Percentiles rank a stretch among this genome's conserved stretches.
phyloP scores from a whole-genome alignment of 345 rosid species.

The Populus ilicifolia region DNA sequence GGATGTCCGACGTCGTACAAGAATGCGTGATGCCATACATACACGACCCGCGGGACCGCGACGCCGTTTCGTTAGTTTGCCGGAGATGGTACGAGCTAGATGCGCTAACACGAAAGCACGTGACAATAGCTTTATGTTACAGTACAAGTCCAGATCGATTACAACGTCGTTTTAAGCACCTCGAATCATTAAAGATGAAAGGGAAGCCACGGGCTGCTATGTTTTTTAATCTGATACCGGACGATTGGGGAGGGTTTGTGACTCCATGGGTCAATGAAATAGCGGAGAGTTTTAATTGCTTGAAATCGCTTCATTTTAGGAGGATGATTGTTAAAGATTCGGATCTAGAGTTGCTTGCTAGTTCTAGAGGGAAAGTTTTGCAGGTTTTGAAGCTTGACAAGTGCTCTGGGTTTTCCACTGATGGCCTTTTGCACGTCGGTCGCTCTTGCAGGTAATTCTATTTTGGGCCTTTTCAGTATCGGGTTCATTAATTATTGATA shows the following conservation, averaged over 20 bases:
- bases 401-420: constrained; percentile 85
- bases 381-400: constrained; percentile 70
- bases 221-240: constrained; percentile 77
- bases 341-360: constrained; percentile 65
- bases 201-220: constrained; percentile 95
- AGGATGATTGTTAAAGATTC: constrained; percentile 80
- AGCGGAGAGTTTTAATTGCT: constrained; percentile 40
- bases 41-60: constrained; percentile 66
- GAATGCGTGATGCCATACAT: constrained; percentile 63
- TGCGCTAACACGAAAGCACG: constrained; percentile 69
- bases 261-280: constrained; percentile 76
- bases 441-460: constrained; percentile 62
- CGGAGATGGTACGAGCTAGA: constrained; percentile 72
- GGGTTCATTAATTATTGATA: not conserved
- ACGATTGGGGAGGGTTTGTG: constrained; percentile 88
- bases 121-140: constrained; percentile 81
- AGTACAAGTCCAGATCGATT: constrained; percentile 66
- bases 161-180: constrained; percentile 48
- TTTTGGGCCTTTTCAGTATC: not conserved
- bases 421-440: constrained; percentile 67
- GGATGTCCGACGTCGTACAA: constrained; percentile 54
- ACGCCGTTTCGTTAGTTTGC: constrained; percentile 72
- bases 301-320: constrained; percentile 67
- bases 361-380: constrained; percentile 41
- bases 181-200: constrained; percentile 79